Base-by-base conservation (phyloP, 1,284 basidiomycete genomes). In the Porogramme epimiltina region DNA sequence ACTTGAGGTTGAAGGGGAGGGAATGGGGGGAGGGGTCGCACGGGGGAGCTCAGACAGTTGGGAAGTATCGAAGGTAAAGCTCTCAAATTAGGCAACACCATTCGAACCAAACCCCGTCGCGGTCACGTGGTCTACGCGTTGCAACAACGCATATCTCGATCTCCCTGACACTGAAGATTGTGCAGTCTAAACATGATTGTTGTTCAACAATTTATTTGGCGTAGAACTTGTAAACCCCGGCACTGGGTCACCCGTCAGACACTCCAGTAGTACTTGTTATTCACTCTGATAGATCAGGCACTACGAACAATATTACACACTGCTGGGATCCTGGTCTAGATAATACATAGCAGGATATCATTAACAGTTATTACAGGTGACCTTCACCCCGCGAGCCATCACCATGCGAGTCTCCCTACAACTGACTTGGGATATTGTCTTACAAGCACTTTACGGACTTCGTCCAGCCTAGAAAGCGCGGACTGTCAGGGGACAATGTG, bases 331-430 rank as follows among this genome's bases (percentile, higher is more conserved):
- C n/a, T n/a, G n/a, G n/a, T n/a, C n/a, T n/a, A n/a, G n/a, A n/a
- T n/a, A n/a, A n/a, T n/a, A n/a, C n/a, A n/a, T n/a, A n/a, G n/a
- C n/a, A n/a, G n/a, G n/a, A n/a, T n/a, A n/a, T n/a, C n/a, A n/a
- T n/a, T n/a, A n/a, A n/a, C n/a, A n/a, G n/a, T n/a, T n/a, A n/a
- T n/a, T n/a, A n/a, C n/a, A n/a, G n/a, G n/a, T n/a, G n/a, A n/a
- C n/a, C n/a, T n/a, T n/a, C n/a, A n/a, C n/a, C n/a, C n/a, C n/a
- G n/a, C 19, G n/a, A 42, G 33, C 28, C 16, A 43, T 56, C 65
- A 76, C 74, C 74, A 76, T 6, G 73, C 73, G 15, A 74, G 53
- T 52, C 56, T 62, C 4, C 73, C 73, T 19, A 75, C 39, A 20
- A 71, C 16, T 18, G 72, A 66, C 15, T 59, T 59, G 2, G 73